Evolutionary conservation across 371 early-diverging fungal genomes (phyloP).

Genomic region (Nosema muscidifuracis): DNA sequence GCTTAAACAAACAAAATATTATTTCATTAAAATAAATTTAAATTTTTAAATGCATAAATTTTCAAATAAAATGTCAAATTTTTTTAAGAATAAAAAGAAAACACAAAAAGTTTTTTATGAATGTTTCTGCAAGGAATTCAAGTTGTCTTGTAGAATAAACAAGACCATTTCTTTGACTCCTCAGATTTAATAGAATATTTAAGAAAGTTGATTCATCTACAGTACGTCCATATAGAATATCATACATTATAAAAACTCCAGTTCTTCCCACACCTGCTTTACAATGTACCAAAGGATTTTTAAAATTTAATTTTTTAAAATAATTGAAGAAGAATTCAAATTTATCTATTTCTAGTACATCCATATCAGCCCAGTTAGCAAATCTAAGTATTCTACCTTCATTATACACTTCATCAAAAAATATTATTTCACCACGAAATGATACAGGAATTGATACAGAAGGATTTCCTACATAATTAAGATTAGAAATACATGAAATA

Average conservation of each 20-base stretch:
- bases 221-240: constrained; percentile 65
- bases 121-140: not conserved
- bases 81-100: no score
- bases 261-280: constrained; percentile 92
- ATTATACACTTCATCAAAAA: constrained; percentile 29
- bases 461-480: not conserved
- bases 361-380: constrained; percentile 42
- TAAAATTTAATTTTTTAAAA: constrained; percentile 32
- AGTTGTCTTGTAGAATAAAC: constrained; percentile 52
- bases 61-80: no score
- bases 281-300: constrained; percentile 75
- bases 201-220: constrained; percentile 41
- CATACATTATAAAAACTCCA: constrained; percentile 74
- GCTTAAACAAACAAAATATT: not conserved
- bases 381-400: constrained; percentile 32
- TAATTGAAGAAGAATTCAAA: constrained; percentile 30
- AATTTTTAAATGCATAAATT: no score
- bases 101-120: no score
- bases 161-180: constrained; percentile 48
- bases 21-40: no score
- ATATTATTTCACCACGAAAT: constrained; percentile 3
- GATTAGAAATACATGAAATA: not conserved
- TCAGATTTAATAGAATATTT: constrained; percentile 49
- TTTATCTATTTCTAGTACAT: not conserved
- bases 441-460: not conserved